Conservation (phyloP, 768 basidiomycete species). For the Tephrocybe sp. region DNA sequence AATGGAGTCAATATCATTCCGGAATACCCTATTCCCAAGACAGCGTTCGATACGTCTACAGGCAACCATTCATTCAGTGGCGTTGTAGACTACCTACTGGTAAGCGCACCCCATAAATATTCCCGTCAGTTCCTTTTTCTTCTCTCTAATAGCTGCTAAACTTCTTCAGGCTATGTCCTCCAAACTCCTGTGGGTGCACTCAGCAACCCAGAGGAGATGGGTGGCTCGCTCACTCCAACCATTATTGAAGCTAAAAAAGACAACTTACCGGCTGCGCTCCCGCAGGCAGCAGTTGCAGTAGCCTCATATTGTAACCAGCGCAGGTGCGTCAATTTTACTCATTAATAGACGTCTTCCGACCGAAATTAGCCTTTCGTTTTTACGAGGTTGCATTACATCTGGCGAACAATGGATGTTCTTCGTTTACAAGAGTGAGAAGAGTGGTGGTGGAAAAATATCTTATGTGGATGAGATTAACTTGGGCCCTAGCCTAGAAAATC, state of each 20-base stretch:
- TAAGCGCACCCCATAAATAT: not conserved
- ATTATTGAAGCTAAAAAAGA: constrained; percentile 19
- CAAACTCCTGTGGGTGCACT: constrained; percentile 8
- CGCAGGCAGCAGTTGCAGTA: constrained; percentile 14
- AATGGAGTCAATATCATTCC: constrained; percentile 19
- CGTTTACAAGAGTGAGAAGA: constrained; percentile 7
- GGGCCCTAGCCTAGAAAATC: constrained; percentile 6
- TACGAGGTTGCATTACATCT: constrained; percentile 14
- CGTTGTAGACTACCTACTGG: not conserved
- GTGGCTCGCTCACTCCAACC: constrained; percentile 13
- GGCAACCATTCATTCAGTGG: constrained; percentile 16
- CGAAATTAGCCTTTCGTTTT: constrained; percentile 5
- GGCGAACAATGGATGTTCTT: constrained; percentile 17
- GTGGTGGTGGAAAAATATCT: not conserved
- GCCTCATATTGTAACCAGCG: constrained; percentile 15
- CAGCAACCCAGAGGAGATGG: constrained; percentile 8
- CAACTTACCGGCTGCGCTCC: constrained; percentile 12
- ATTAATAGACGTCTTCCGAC: not conserved
- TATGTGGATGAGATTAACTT: constrained; percentile 8
- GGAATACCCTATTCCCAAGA: constrained; percentile 20
- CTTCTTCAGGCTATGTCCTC: constrained; percentile 13
- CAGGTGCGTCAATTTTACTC: not conserved
- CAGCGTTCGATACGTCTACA: constrained; percentile 1
- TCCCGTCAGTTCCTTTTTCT: not conserved
- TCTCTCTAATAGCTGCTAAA: constrained; percentile 8